Conservation (phyloP, 2,329 filamentous ascomycete genomes). For the Sclerotinia trifoliorum region DNA sequence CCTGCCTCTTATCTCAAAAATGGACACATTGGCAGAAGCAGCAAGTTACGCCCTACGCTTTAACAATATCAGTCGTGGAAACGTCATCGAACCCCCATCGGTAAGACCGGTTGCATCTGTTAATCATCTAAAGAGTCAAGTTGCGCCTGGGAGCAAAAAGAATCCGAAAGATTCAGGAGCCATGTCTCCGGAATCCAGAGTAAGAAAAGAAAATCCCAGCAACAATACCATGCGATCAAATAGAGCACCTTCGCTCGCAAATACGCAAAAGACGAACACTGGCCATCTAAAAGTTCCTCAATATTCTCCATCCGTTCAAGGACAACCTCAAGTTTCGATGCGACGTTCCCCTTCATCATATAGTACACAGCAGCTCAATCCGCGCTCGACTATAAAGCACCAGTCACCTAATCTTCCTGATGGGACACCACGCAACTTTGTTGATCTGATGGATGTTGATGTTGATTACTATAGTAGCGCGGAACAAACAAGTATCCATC, state of each 20-base stretch:
- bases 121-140: too few relatives aligned
- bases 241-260: background rate
- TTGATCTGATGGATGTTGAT: too few relatives aligned
- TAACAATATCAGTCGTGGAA: background rate
- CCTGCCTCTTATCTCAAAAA: background rate
- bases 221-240: background rate
- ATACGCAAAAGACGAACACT: background rate
- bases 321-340: background rate
- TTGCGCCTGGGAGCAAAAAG: background rate
- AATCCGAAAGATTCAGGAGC: background rate
- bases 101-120: background rate
- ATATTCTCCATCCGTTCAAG: background rate
- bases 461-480: background rate
- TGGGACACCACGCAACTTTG: background rate
- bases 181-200: background rate
- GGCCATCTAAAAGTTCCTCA: background rate
- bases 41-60: background rate
- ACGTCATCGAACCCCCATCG: background rate
- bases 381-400: background rate
- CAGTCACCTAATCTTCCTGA: too few relatives aligned
- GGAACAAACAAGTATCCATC: background rate
- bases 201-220: too few relatives aligned
- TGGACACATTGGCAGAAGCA: slow-evolving; percentile 1
- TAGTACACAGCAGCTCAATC: background rate
- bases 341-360: background rate